Evolutionary conservation across 441 rosid genomes (phyloP), one percentile per base, ranked within the genome.

Genomic region (Eutrema salsugineum): DNA sequence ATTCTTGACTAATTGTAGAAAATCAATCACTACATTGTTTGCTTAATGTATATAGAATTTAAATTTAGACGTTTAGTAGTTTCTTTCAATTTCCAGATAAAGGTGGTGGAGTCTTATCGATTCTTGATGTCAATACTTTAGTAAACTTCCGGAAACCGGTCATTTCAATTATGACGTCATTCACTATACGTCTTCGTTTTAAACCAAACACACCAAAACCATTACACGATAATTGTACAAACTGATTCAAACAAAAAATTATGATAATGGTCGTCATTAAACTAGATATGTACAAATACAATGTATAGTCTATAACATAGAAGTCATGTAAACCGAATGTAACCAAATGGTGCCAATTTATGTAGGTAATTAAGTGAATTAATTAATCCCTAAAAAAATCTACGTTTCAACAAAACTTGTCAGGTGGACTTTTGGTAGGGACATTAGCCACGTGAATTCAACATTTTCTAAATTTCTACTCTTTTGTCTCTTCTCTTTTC

Each of bases 341-440:
- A 32, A 63, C 47, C 69, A 62, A 32, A 32, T 15, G 24, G 4
- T 50, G 27, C 32, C 50, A 42, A 9, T 44, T 44, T 30, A 47
- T 16, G 16, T 0, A n/a, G 30, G 30, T 5, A 28, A 28, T 4
- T 33, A 59, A 14, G 0, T n/a, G 0, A 56, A 68, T 20, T 46
- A n/a, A 6, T n/a, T 38, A n/a, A 20, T 44, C 36, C 1, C n/a
- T 11, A 20, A 6, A 49, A 51, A 59, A 47, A 68, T 59, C 57
- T 75, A 59, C 57, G 38, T 9, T 58, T 73, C 67, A 44, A 30
- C 72, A 73, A 69, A 63, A 69, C 30, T 32, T 48, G 71, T 76
- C 71, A 76, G 70, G 75, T 76, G 61, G 69, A 75, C 75, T 68
- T 68, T 62, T 28, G 66, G 79, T 69, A 68, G 71, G 77, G 66